phyloP scores from a whole-genome alignment of 306 rosid genomes.

The Notholithocarpus densiflorus region DNA sequence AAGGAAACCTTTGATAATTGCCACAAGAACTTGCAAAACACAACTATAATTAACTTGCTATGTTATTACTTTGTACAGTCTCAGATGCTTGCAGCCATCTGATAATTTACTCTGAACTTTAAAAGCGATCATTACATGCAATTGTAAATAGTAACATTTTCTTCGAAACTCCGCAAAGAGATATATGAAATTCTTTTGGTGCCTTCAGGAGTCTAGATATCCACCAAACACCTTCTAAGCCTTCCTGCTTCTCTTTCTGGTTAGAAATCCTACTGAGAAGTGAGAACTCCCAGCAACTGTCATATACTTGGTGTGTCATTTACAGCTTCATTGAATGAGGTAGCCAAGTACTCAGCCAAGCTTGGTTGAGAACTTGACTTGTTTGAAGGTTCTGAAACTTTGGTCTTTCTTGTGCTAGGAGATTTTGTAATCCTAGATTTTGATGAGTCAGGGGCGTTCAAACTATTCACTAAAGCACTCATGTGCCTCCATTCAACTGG shows the following conservation, averaged over 20 bases:
- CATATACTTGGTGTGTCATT: constrained; percentile 32
- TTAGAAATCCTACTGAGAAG: neutral
- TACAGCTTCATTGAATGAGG: constrained; percentile 61
- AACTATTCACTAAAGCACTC: neutral
- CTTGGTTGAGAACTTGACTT: constrained; percentile 60
- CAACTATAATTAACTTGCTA: neutral
- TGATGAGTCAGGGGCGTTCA: constrained; percentile 21
- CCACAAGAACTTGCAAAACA: neutral
- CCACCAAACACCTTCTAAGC: neutral
- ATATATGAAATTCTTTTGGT: neutral
- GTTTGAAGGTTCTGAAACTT: constrained; percentile 32
- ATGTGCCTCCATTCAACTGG: constrained; percentile 47
- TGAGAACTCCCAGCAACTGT: constrained; percentile 7
- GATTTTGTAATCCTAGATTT: constrained; percentile 34
- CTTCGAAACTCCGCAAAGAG: neutral
- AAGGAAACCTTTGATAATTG: neutral
- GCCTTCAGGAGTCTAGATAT: constrained; percentile 5
- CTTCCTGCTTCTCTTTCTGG: neutral
- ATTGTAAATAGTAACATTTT: neutral
- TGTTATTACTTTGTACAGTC: neutral
- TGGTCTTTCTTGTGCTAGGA: constrained; percentile 28
- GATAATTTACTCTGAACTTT: neutral
- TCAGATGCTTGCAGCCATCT: neutral
- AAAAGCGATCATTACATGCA: neutral
- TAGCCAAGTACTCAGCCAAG: constrained; percentile 83